phyloP scores from a whole-genome alignment of 2,329 filamentous ascomycete genomes.

The Trichoderma pleuroti region DNA sequence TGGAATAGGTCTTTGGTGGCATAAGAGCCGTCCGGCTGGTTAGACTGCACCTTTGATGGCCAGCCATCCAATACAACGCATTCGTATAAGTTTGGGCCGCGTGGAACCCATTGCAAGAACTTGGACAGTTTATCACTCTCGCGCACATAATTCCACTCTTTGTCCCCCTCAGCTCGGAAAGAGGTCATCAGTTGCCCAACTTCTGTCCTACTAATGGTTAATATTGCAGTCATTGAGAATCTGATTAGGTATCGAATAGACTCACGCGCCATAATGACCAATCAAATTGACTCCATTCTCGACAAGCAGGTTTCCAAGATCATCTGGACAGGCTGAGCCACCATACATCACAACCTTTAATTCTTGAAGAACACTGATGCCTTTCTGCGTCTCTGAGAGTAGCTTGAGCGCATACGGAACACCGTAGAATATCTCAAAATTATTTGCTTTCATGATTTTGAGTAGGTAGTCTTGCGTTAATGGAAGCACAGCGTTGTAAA shows the following conservation, averaged over 20 bases:
- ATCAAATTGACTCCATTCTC: conserved; percentile 5
- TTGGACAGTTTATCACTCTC: not conserved
- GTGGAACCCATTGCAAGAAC: not conserved
- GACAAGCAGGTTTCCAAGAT: not conserved
- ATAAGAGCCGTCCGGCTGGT: conserved; percentile 57
- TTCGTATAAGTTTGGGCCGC: not conserved
- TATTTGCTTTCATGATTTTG: not conserved
- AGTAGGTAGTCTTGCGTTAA: not conserved
- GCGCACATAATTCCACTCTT: conserved; percentile 8
- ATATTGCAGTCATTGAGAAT: not conserved
- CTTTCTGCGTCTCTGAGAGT: not conserved
- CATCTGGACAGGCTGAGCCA: conserved; percentile 6
- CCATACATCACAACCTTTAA: conserved; percentile 9
- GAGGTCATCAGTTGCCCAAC: conserved; percentile 9
- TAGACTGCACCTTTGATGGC: conserved; percentile 32
- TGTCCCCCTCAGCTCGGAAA: not conserved
- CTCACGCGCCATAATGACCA: conserved; percentile 3
- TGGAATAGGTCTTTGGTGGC: conserved; percentile 62
- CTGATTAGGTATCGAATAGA: not conserved
- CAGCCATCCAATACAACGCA: conserved; percentile 1
- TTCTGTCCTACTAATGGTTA: not conserved
- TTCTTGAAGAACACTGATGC: not conserved
- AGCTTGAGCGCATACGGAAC: conserved; percentile 5
- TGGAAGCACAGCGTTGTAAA: conserved; percentile 9
- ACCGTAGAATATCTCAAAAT: conserved; percentile 4